Conservation (phyloP, 345 rosid genomes). For the Sonneratia alba region DNA sequence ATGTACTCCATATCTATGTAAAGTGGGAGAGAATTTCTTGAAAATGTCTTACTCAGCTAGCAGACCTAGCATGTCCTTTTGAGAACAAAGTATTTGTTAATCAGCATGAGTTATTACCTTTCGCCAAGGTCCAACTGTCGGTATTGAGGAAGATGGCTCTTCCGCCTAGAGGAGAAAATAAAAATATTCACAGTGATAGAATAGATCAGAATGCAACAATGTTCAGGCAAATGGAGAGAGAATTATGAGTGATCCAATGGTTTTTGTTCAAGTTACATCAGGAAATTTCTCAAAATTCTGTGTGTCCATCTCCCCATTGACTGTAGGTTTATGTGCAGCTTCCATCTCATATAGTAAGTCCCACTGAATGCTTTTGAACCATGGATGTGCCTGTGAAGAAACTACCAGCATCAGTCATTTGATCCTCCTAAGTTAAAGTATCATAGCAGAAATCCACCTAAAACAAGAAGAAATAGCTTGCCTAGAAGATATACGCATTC, state of each 20-base stretch:
- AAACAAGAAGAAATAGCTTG: background rate
- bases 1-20: background rate
- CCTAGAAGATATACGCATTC: background rate
- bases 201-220: background rate
- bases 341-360: conserved; percentile 80
- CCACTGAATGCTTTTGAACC: conserved; percentile 76
- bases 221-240: background rate
- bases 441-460: background rate
- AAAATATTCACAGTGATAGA: background rate
- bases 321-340: conserved; percentile 75
- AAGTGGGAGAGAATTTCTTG: no score
- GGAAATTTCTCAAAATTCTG: conserved; percentile 98
- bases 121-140: conserved; percentile 95
- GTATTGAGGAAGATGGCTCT: conserved; percentile 34
- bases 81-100: background rate
- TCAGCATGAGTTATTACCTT: conserved; percentile 41
- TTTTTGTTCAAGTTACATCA: conserved; percentile 50
- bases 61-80: background rate
- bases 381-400: conserved; percentile 61
- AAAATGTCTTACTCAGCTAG: background rate
- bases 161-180: conserved; percentile 9
- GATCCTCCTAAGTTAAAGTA: background rate
- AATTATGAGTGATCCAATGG: background rate
- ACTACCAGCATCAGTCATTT: background rate
- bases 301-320: conserved; percentile 85